These are phyloP conservation scores for Naematelia aurantialba DNA, from an alignment of 768 basidiomycete genomes.

Conservation along the genomic window DNA sequence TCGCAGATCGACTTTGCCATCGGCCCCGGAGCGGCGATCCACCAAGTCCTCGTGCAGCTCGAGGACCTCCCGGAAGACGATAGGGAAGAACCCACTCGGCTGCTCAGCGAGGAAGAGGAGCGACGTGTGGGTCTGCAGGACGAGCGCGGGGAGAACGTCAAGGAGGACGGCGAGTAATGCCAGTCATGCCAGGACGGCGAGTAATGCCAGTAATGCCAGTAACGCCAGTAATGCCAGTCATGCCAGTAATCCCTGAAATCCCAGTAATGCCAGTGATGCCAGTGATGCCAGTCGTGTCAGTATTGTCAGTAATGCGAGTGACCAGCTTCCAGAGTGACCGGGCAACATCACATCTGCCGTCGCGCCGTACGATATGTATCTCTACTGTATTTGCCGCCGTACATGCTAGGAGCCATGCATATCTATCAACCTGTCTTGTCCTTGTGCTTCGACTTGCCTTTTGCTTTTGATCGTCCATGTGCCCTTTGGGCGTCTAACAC, in stretches of 20 bases:
- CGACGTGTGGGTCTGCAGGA: constrained; percentile 48
- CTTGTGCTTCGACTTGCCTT: too few relatives aligned
- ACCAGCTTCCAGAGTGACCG: too few relatives aligned
- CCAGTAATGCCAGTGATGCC: not conserved
- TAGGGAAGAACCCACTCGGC: constrained; percentile 18
- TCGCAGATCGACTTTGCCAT: constrained; percentile 75
- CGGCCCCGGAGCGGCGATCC: constrained; percentile 64
- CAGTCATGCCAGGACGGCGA: constrained; percentile 17
- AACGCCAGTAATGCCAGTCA: constrained; percentile 12
- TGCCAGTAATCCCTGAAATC: constrained; percentile 17
- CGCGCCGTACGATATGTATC: too few relatives aligned
- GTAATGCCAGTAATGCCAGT: constrained; percentile 7
- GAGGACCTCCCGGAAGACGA: constrained; percentile 53
- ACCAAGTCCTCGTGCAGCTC: constrained; percentile 66
- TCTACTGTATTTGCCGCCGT: too few relatives aligned
- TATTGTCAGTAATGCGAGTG: not conserved
- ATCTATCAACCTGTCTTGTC: too few relatives aligned
- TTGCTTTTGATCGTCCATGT: too few relatives aligned
- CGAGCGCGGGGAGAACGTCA: constrained; percentile 18
- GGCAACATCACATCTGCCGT: too few relatives aligned
- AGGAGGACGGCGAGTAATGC: constrained; percentile 24
- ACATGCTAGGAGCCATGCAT: too few relatives aligned
- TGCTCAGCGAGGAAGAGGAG: constrained; percentile 36
- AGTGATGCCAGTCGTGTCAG: too few relatives aligned
- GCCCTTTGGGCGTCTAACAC: too few relatives aligned